These are phyloP conservation scores for California macrophylla DNA, from an alignment of 441 rosid genomes.

Conservation along the genomic window DNA sequence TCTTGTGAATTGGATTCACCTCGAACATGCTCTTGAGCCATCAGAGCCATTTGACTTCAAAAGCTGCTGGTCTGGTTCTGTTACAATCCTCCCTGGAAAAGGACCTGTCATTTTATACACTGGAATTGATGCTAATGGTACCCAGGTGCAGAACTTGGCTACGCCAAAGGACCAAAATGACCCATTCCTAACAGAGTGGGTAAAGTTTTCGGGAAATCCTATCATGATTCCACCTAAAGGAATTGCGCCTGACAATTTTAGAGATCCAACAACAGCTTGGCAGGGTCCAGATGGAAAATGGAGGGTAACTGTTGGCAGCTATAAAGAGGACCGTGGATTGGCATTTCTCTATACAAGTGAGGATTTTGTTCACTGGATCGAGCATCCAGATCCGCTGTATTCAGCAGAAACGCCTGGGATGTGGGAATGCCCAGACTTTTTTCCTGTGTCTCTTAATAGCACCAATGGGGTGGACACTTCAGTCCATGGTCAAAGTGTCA, in stretches of 20 bases:
- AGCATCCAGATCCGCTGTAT: slow-evolving; percentile 2
- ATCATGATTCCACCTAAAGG: not conserved
- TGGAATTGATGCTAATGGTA: not conserved
- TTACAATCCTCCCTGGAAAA: slow-evolving; percentile 6
- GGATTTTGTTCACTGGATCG: slow-evolving; percentile 5
- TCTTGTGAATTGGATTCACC: slow-evolving; percentile 13
- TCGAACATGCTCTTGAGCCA: slow-evolving; percentile 11
- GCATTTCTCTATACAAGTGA: slow-evolving; percentile 9
- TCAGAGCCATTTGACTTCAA: slow-evolving; percentile 6
- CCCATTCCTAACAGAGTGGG: not conserved
- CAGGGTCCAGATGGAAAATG: slow-evolving; percentile 11
- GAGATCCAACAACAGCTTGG: slow-evolving; percentile 17
- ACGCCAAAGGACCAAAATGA: not conserved
- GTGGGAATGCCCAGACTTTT: slow-evolving; percentile 18
- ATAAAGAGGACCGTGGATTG: slow-evolving; percentile 1
- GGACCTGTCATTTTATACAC: slow-evolving; percentile 15
- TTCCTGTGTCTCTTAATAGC: not conserved
- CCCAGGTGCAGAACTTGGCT: not conserved
- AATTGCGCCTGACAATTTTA: slow-evolving; percentile 1
- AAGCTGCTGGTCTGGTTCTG: slow-evolving; percentile 16
- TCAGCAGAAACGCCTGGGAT: not conserved
- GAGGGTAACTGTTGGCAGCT: slow-evolving; percentile 15
- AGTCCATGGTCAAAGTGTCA: not conserved
- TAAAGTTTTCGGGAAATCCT: not conserved
- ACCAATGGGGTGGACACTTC: slow-evolving; percentile 5